Conservation (phyloP, 1,284 basidiomycete genomes). For the Ceraceosorus guamensis region DNA sequence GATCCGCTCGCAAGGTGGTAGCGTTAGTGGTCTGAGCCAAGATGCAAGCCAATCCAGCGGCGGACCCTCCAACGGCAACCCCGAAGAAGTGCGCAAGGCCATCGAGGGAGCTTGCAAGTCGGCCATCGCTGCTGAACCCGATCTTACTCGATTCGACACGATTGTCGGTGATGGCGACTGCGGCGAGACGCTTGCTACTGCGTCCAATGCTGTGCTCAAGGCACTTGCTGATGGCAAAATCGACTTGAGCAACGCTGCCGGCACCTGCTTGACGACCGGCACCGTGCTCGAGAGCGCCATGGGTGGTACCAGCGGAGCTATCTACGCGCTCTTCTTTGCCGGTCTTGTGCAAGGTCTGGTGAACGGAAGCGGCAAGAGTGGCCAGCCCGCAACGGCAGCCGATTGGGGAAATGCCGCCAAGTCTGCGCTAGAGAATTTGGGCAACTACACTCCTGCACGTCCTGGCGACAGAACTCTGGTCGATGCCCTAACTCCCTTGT, state of each 20-base stretch:
- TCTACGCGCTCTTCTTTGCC: constrained; percentile 58
- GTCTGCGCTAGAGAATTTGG: constrained; percentile 39
- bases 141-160: constrained; percentile 53
- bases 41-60: constrained; percentile 22
- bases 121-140: constrained; percentile 50
- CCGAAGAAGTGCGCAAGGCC: constrained; percentile 38
- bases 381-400: constrained; percentile 23
- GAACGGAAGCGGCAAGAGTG: constrained; percentile 15
- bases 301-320: constrained; percentile 51
- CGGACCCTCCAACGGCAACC: constrained; percentile 34
- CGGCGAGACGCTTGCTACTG: constrained; percentile 43
- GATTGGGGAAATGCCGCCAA: constrained; percentile 39
- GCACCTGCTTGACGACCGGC: constrained; percentile 38
- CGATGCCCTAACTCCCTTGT: constrained; percentile 56
- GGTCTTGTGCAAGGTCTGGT: constrained; percentile 47
- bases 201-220: constrained; percentile 34
- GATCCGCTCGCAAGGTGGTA: constrained; percentile 34
- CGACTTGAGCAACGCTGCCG: constrained; percentile 34
- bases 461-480: constrained; percentile 57
- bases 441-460: constrained; percentile 55
- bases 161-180: constrained; percentile 48
- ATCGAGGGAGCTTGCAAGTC: constrained; percentile 47
- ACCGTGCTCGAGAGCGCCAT: constrained; percentile 47
- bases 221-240: constrained; percentile 36
- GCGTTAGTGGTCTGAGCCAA: constrained; percentile 33